Evolutionary conservation across 2,329 filamentous ascomycete species (phyloP).

Genomic region (Neofusicoccum sp.): DNA sequence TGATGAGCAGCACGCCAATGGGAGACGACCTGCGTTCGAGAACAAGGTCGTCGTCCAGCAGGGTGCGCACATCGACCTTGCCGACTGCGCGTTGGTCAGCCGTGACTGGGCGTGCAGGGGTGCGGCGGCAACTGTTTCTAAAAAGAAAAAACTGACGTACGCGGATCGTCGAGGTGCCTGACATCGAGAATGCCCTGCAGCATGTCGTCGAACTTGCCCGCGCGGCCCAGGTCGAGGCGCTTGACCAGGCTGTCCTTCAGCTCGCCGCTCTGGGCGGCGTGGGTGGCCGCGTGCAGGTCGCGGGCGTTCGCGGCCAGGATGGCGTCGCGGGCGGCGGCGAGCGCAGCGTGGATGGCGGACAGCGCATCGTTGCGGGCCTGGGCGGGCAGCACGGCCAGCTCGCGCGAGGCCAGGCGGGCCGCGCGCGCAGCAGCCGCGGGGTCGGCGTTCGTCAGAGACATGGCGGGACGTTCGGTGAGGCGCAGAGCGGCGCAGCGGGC

Average conservation of each 20-base stretch:
- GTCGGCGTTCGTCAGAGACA: slow-evolving; percentile 88
- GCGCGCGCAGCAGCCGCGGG: slow-evolving; percentile 73
- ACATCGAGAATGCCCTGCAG: slow-evolving; percentile 91
- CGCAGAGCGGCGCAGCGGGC: neutral
- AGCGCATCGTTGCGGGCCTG: slow-evolving; percentile 80
- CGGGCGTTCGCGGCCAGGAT: slow-evolving; percentile 85
- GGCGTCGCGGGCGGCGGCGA: slow-evolving; percentile 64
- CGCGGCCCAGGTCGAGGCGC: slow-evolving; percentile 78
- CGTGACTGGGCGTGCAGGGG: neutral
- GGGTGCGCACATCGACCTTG: slow-evolving; percentile 76
- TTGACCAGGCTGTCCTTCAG: slow-evolving; percentile 83
- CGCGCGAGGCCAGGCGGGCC: slow-evolving; percentile 78
- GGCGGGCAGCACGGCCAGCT: slow-evolving; percentile 74
- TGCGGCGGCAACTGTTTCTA: neutral
- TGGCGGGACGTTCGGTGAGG: slow-evolving; percentile 35
- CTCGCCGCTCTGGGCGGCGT: slow-evolving; percentile 70
- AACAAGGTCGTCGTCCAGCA: slow-evolving; percentile 79
- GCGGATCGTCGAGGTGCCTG: slow-evolving; percentile 76
- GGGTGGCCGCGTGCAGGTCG: slow-evolving; percentile 73
- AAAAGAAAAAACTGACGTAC: slow-evolving; percentile 48
- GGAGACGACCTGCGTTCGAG: slow-evolving; percentile 89
- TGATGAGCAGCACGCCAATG: slow-evolving; percentile 96
- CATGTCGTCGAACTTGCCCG: slow-evolving; percentile 97
- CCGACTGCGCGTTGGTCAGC: slow-evolving; percentile 60
- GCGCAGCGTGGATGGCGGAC: slow-evolving; percentile 75